Percentiles rank a stretch among this genome's conserved stretches.
phyloP scores from a whole-genome alignment of 2,329 filamentous ascomycete genomes.

The Tolypocladium tropicale region DNA sequence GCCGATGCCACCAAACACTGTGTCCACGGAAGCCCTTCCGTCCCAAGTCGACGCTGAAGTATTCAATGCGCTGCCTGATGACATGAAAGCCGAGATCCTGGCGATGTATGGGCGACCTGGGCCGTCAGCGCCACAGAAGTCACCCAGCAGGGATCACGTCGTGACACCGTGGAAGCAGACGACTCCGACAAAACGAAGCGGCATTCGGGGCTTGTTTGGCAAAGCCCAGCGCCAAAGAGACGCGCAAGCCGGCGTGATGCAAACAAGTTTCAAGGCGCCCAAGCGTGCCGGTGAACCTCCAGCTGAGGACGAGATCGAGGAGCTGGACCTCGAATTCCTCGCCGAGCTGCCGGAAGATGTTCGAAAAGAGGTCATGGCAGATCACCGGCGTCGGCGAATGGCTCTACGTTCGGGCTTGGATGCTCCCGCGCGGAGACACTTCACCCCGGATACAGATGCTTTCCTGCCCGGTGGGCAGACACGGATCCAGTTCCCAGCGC shows the following conservation, averaged over 20 bases:
- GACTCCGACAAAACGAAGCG: slow-evolving; percentile 57
- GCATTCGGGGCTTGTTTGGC: slow-evolving; percentile 27
- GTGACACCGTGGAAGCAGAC: slow-evolving; percentile 40
- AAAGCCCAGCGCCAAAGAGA: slow-evolving; percentile 41
- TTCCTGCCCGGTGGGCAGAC: slow-evolving; percentile 25
- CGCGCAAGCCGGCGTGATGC: slow-evolving; percentile 51
- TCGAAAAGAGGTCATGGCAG: slow-evolving; percentile 64
- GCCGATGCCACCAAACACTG: slow-evolving; percentile 28
- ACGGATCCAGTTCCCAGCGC: slow-evolving; percentile 34
- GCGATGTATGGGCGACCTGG: slow-evolving; percentile 49
- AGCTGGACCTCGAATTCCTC: slow-evolving; percentile 63
- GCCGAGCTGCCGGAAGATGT: slow-evolving; percentile 75
- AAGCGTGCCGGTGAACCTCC: slow-evolving; percentile 19
- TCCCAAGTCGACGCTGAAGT: slow-evolving; percentile 81
- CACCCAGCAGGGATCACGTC: slow-evolving; percentile 45
- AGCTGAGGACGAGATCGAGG: slow-evolving; percentile 27
- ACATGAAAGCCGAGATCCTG: slow-evolving; percentile 76
- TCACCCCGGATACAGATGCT: slow-evolving; percentile 12
- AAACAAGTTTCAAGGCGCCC: slow-evolving; percentile 59
- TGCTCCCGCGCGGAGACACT: slow-evolving; percentile 16
- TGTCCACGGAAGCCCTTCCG: slow-evolving; percentile 38
- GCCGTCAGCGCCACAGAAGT: slow-evolving; percentile 32
- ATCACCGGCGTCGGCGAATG: slow-evolving; percentile 50
- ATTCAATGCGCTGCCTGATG: slow-evolving; percentile 71
- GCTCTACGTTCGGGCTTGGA: slow-evolving; percentile 45